Base-by-base conservation (phyloP, 2,329 filamentous ascomycete genomes). In the Ceratocystis papillata region DNA sequence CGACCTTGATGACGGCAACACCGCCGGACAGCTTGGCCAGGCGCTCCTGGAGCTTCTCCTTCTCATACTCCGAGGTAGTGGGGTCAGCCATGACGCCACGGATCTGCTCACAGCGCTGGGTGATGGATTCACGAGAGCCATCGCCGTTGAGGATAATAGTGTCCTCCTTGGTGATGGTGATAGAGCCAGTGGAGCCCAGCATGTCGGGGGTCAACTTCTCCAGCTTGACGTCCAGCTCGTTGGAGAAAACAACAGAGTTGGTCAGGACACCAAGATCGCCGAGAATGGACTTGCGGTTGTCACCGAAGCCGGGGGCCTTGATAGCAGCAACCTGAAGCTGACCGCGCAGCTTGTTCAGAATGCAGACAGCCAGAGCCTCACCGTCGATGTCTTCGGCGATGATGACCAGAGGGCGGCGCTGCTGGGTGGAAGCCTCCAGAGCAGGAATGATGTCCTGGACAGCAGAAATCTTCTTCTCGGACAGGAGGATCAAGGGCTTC, bases 21-120 rank as follows among this genome's bases (percentile, higher is more conserved):
- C 94, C 94, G 70, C 94, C 94, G 71, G 94, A 97, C 71, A 99
- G 89, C 87, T 99, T 99, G 72, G 94, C 94, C 69, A 99, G 89
- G 80, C 94, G 94, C 83, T 99, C 94, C 82, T 97, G 94, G 71
- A 99, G 90, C 87, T 99, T 99, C 88, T 99, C 94, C 86, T 96
- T 97, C 86, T 99, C 94, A 80, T 99, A 99, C 75, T 99, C 94
- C 62, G 92, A 96, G 70, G 94, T 99, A 72, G 84, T 87, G 71
- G 93, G 88, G 80, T 99, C 94, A 69, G 82, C 83, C 82, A 96
- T 96, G 79, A 97, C 91, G 72, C 93, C 92, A 72, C 94, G 92
- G 79, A 99, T 99, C 83, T 99, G 94, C 81, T 99, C 94, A 80
- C 94, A 97, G 76, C 94, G 89, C 83, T 96, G 91, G 70, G 89